phyloP scores from a whole-genome alignment of 371 early-diverging fungal species.

The Mucor saturninus region DNA sequence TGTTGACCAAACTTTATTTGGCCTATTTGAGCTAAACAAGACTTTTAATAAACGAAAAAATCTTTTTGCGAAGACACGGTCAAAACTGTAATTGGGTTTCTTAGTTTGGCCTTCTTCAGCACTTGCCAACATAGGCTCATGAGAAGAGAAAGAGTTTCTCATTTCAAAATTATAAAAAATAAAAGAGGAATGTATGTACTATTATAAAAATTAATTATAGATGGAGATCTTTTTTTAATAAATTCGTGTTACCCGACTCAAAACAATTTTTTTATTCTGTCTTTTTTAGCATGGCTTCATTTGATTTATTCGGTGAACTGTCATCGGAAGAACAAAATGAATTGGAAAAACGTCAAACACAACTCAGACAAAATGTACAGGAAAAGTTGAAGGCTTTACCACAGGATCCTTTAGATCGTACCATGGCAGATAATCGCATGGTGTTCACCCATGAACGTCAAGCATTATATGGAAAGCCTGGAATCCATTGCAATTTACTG shows the following conservation, averaged over 20 bases:
- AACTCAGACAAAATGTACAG: neutral
- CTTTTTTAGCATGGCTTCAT: conserved; percentile 8
- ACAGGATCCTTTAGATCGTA: conserved; percentile 30
- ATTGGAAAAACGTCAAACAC: conserved; percentile 16
- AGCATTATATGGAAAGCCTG: conserved; percentile 23
- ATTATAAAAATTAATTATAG: neutral
- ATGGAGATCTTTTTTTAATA: neutral
- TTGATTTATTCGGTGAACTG: conserved; percentile 52
- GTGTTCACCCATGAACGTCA: conserved; percentile 20
- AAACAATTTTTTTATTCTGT: conserved; percentile 4
- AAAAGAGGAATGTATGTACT: no score
- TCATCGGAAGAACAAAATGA: conserved; percentile 33
- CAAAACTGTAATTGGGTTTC: conserved; percentile 39
- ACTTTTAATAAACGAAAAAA: conserved; percentile 46
- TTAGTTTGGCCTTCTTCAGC: neutral
- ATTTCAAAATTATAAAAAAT: conserved; percentile 5
- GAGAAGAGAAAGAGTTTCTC: conserved; percentile 18
- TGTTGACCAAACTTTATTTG: conserved; percentile 23
- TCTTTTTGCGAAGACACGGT: conserved; percentile 53
- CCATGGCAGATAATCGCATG: conserved; percentile 37
- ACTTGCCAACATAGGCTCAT: conserved; percentile 13
- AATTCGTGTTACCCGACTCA: neutral
- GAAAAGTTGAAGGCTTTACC: conserved; percentile 12
- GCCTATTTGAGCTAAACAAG: conserved; percentile 35
- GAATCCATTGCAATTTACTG: conserved; percentile 30